These are phyloP conservation scores for Sanghuangporus baumii DNA, from an alignment of 1,284 basidiomycete species.

Conservation along the genomic window DNA sequence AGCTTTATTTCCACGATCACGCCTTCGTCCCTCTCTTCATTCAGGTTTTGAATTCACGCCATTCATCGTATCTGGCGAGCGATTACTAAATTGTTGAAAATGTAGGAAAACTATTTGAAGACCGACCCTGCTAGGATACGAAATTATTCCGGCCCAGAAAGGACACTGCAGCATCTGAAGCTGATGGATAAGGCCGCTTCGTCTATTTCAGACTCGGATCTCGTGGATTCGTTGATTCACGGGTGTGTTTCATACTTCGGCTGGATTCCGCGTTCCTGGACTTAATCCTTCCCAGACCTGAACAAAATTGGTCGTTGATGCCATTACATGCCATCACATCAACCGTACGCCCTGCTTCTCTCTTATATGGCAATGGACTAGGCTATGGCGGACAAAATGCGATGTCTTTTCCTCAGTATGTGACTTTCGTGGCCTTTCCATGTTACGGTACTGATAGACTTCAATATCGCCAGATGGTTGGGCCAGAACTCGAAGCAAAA, in stretches of 20 bases:
- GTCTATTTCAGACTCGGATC: constrained; percentile 91
- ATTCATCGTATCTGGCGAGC: neutral
- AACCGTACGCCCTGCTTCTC: constrained; percentile 79
- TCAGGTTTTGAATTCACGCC: constrained; percentile 47
- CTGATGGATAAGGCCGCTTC: constrained; percentile 86
- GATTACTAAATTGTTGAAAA: constrained; percentile 9
- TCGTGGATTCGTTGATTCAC: constrained; percentile 94
- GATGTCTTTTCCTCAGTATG: constrained; percentile 80
- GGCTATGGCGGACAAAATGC: constrained; percentile 65
- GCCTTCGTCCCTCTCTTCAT: constrained; percentile 93
- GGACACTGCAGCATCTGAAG: constrained; percentile 66
- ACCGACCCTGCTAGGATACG: constrained; percentile 63
- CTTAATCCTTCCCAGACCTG: constrained; percentile 47
- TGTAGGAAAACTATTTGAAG: constrained; percentile 88
- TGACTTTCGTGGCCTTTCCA: constrained; percentile 17
- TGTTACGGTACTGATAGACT: neutral
- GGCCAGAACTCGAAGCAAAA: constrained; percentile 94
- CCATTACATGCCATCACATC: constrained; percentile 91
- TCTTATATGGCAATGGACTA: constrained; percentile 67
- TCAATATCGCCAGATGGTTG: constrained; percentile 69
- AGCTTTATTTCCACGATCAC: constrained; percentile 95
- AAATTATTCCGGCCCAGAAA: constrained; percentile 57
- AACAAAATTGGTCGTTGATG: constrained; percentile 96
- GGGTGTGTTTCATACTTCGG: constrained; percentile 48
- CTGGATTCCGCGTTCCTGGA: neutral